Base-by-base conservation (phyloP, 257 asterid species). In the Solanum lignicaule region DNA sequence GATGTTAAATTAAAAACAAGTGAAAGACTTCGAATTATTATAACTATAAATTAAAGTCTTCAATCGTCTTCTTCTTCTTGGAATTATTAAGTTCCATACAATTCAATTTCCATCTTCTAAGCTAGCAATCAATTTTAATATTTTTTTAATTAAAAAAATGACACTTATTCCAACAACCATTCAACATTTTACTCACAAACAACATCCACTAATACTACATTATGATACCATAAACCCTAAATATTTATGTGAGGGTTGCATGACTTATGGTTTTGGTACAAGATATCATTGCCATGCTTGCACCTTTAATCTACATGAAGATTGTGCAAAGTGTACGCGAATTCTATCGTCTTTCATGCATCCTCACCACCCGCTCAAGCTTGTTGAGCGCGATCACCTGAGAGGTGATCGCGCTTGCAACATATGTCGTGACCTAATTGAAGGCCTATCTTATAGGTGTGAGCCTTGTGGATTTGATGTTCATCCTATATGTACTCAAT, bases 391-490 rank as follows among this genome's bases (percentile, higher is more conserved):
- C 65, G 16, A 8, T 46, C 38, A 69, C 89, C 76, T 6, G 29
- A 0, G 7, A 2, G 0, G 36, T 23, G 62, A 65, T 14, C 86
- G 90, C 7, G 6, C 23, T 25, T 90, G 89, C 62, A 87, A 83
- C 23, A 71, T 88, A 38, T 88, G 92, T 58, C 25, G 89, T 9
- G 87, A 55, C 48, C 75, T 20, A 52, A 89, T 87, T 21, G 81
- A 82, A 18, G 92, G 92, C 74, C 87, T 88, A 43, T 90, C 87
- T 84, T 88, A 90, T 83, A 74, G 86, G 87, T 90, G 90, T 85
- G 85, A 84, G 16, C 88, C 23, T 3, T 90, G 90, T 14, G 66
- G 33, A 55, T 87, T 90, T 82, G 84, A 88, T 78, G 87, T 90
- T 12, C 92, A 90, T 48, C 89, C 92, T 16, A 78, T 88, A 4